Conservation (phyloP, 805 yeast genomes). For the Candida pseudofarinosa region DNA sequence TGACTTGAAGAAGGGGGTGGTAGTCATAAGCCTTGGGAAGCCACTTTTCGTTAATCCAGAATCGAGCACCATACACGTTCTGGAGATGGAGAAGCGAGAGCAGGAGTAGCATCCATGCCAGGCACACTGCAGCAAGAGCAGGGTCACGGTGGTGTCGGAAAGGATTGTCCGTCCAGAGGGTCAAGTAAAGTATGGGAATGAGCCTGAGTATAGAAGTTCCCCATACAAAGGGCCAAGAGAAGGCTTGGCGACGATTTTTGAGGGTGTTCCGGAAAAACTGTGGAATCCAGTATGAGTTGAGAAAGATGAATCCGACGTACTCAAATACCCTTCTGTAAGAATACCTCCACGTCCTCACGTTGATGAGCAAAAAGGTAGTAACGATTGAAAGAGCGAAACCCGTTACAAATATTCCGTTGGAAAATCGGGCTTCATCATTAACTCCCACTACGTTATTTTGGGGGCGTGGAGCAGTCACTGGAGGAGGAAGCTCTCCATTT, state of each 20-base stretch:
- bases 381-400: constrained; percentile 25
- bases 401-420: constrained; percentile 23
- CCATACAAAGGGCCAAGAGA: constrained; percentile 71
- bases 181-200: constrained; percentile 62
- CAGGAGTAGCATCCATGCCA: constrained; percentile 60
- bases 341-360: constrained; percentile 61
- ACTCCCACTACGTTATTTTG: constrained; percentile 2
- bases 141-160: constrained; percentile 67
- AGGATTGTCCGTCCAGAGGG: constrained; percentile 51
- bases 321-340: constrained; percentile 55
- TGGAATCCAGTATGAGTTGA: constrained; percentile 83
- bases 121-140: constrained; percentile 41
- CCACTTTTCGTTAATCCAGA: constrained; percentile 70
- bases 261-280: constrained; percentile 76
- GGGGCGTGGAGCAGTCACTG: neutral
- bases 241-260: constrained; percentile 60
- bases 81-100: constrained; percentile 57
- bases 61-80: constrained; percentile 69
- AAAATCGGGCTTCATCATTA: constrained; percentile 18
- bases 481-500: neutral
- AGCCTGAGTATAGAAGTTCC: constrained; percentile 63
- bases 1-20: constrained; percentile 59
- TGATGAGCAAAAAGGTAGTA: constrained; percentile 50
- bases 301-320: constrained; percentile 42
- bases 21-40: constrained; percentile 83